These are phyloP conservation scores for Suillus cothurnatus DNA, from an alignment of 768 basidiomycete species.

Conservation along the genomic window DNA sequence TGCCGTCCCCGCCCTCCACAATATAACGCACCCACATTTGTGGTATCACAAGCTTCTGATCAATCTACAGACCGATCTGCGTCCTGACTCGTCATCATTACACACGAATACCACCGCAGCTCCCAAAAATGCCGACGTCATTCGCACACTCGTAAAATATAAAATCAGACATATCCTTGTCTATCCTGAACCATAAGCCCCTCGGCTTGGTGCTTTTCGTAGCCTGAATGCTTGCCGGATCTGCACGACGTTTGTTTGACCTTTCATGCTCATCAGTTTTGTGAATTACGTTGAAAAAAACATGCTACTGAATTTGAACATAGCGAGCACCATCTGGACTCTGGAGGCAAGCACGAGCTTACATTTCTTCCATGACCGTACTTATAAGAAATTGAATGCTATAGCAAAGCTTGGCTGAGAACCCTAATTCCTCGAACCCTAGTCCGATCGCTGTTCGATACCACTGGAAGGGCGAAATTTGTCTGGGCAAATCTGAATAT, in stretches of 20 bases:
- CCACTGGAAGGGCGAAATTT: conserved; percentile 20
- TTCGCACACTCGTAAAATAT: background rate
- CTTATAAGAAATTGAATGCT: background rate
- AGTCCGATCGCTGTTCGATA: conserved; percentile 15
- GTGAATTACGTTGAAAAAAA: conserved; percentile 20
- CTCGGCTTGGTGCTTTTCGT: background rate
- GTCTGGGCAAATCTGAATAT: conserved; percentile 19
- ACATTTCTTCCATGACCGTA: background rate
- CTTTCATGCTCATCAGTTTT: conserved; percentile 19
- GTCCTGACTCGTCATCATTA: background rate
- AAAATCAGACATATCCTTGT: background rate
- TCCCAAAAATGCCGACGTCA: background rate
- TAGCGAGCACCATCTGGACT: conserved; percentile 17
- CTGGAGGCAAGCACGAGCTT: conserved; percentile 15
- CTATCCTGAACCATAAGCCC: background rate
- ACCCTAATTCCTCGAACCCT: no score
- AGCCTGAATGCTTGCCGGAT: conserved; percentile 17
- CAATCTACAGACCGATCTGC: background rate
- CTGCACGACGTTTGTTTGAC: conserved; percentile 21
- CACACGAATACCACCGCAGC: background rate
- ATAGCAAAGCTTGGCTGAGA: conserved; percentile 17
- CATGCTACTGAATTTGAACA: conserved; percentile 22
- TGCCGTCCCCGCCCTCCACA: background rate
- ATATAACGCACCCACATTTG: background rate
- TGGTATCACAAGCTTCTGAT: background rate